Conservation (phyloP, 306 rosid species). For the Coriaria nepalensis region DNA sequence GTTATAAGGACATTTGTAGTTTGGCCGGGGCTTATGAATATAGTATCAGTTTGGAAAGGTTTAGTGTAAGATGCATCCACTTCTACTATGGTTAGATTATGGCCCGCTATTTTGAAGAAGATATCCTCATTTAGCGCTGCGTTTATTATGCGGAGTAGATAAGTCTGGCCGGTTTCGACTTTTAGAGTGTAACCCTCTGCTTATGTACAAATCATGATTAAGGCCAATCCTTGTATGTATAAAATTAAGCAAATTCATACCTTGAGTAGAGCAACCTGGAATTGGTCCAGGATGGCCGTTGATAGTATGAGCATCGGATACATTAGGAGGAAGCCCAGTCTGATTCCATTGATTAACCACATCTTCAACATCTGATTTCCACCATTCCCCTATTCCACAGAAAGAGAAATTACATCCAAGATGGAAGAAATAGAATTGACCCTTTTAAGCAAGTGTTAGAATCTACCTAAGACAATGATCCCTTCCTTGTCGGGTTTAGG, state of each 20-base stretch:
- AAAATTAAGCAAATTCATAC: constrained; percentile 15
- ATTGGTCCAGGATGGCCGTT: constrained; percentile 51
- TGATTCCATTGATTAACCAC: constrained; percentile 31
- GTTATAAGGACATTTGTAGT: constrained; percentile 53
- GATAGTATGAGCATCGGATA: constrained; percentile 62
- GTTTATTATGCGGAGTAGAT: constrained; percentile 55
- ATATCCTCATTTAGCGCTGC: constrained; percentile 64
- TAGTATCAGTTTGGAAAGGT: constrained; percentile 51
- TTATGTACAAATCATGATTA: constrained; percentile 8
- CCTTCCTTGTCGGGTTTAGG: constrained; percentile 46
- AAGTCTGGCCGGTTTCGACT: constrained; percentile 58
- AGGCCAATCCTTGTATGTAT: neutral
- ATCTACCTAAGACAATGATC: constrained; percentile 39
- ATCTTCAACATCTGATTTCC: constrained; percentile 70
- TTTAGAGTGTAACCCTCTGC: constrained; percentile 49
- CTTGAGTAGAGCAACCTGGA: constrained; percentile 45
- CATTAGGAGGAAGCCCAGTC: constrained; percentile 48
- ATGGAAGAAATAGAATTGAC: no score
- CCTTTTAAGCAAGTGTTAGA: neutral
- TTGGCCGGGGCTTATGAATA: constrained; percentile 64
- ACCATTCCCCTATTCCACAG: constrained; percentile 47
- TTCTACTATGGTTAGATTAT: constrained; percentile 47
- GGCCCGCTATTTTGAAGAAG: constrained; percentile 62
- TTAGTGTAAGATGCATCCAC: constrained; percentile 58
- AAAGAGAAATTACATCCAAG: neutral